Evolutionary conservation across 805 yeast genomes (phyloP), one percentile per base, ranked within the genome.

Genomic region (Teunomyces panamensis): DNA sequence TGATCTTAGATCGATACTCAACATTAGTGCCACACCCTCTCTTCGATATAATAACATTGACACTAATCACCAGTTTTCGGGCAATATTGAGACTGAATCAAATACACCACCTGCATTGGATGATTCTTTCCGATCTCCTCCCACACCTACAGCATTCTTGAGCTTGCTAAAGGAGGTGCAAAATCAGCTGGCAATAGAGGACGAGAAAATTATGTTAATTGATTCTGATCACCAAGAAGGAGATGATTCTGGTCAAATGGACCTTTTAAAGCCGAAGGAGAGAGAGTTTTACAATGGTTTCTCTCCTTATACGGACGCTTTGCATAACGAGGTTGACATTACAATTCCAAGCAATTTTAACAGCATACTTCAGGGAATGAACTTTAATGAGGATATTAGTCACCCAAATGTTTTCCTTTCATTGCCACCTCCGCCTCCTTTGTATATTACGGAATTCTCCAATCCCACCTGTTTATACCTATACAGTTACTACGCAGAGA

Each of bases 401-500:
- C 51, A 62, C 8, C 55, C 55, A 35, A 52, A 58, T 39, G 57
- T 56, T 0, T 53, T 63, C 37, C 50, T 59, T 11, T 71, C 71
- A 3, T 51, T 62, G 2, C 70, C 73, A 3, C 56, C 52, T 10
- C 55, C 58, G 3, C 47, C 49, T 5, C 60, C 66, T 9, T 50
- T 61, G 7, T 41, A 52, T 4, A 43, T 64, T 10, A 61, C 68
- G 1, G 63, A 62, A 28, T 33, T 50, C 11, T 30, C 35, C 16
- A 42, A 17, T 16, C 45, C 48, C 7, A 26, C 30, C 32, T 55
- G 73, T 20, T 56, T 63, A 24, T 63, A 63, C 48, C 60, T 79
- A 4, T 78, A 77, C 56, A 74, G 74, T 43, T 78, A 79, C 57
- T 80, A 78, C 55, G 71, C 74, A 28, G 75, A 77, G 49, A 69